These are phyloP conservation scores for Lentinula sp. DNA, from an alignment of 768 basidiomycete species.

Conservation along the genomic window DNA sequence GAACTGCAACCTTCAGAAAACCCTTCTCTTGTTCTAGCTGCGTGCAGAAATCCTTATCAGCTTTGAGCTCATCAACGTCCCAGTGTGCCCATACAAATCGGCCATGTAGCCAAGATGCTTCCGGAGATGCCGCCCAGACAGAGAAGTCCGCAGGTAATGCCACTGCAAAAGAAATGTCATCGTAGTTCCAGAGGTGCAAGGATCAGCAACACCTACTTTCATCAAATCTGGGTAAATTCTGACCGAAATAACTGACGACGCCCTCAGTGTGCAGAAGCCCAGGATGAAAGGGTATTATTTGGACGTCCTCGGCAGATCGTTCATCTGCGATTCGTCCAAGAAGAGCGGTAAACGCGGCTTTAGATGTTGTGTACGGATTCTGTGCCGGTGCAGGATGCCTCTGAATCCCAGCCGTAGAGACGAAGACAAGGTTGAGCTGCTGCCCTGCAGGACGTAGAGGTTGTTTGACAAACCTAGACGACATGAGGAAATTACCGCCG, in stretches of 20 bases:
- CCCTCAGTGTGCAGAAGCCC: not conserved
- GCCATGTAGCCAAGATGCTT: slow-evolving; percentile 1
- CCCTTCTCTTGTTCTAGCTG: not conserved
- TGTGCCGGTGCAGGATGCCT: not conserved
- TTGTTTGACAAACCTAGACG: not conserved
- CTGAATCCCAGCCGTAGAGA: not conserved
- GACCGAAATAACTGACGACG: not conserved
- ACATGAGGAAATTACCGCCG: slow-evolving; percentile 1
- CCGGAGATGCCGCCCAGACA: slow-evolving; percentile 1
- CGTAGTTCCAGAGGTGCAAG: not conserved
- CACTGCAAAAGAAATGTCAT: not conserved
- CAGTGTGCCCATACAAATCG: slow-evolving; percentile 4
- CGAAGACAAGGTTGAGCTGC: not conserved
- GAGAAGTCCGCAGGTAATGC: not conserved
- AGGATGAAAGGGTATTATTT: not conserved
- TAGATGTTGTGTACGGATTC: not conserved
- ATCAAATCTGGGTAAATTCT: not conserved
- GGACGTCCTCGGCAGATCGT: not conserved
- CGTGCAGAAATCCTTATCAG: not conserved
- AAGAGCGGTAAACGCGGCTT: not conserved
- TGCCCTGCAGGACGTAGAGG: not conserved
- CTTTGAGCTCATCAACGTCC: slow-evolving; percentile 1
- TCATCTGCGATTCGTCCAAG: slow-evolving; percentile 3
- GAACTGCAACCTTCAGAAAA: not conserved
- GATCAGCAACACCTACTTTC: not conserved